These are phyloP conservation scores for Plantago ovata DNA, from an alignment of 257 asterid genomes.

Conservation along the genomic window DNA sequence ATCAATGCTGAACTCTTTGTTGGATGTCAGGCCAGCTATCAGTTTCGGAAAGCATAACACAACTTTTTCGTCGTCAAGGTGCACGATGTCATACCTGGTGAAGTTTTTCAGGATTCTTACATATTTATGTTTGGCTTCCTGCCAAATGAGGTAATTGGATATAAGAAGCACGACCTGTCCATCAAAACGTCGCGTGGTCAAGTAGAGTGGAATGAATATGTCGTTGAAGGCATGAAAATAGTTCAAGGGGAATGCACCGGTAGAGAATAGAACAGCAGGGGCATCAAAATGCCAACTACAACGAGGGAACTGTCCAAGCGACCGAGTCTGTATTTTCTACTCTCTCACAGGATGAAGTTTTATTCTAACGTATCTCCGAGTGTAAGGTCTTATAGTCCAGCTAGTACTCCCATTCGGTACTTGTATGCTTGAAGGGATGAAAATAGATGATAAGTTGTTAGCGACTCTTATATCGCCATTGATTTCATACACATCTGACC, in stretches of 20 bases:
- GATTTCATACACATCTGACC: slow-evolving; percentile 47
- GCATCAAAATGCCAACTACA: neutral
- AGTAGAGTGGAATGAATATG: slow-evolving; percentile 48
- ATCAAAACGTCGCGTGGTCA: slow-evolving; percentile 38
- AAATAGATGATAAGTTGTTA: slow-evolving; percentile 45
- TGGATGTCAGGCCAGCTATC: slow-evolving; percentile 44
- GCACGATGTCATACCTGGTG: slow-evolving; percentile 32
- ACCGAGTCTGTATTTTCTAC: slow-evolving; percentile 6
- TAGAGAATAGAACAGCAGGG: slow-evolving; percentile 62
- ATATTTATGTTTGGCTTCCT: slow-evolving; percentile 33
- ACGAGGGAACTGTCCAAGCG: neutral
- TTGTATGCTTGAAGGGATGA: slow-evolving; percentile 24
- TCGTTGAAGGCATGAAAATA: slow-evolving; percentile 58
- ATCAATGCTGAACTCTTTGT: slow-evolving; percentile 35
- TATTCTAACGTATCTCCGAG: slow-evolving; percentile 32
- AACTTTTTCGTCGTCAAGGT: slow-evolving; percentile 32
- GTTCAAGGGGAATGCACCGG: slow-evolving; percentile 46
- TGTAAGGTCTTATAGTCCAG: slow-evolving; percentile 46
- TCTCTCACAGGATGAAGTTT: slow-evolving; percentile 26
- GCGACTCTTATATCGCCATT: slow-evolving; percentile 61
- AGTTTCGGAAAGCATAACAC: slow-evolving; percentile 43
- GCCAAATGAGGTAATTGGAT: slow-evolving; percentile 23
- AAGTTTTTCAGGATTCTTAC: slow-evolving; percentile 26
- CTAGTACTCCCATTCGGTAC: neutral
- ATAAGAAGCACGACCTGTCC: slow-evolving; percentile 33